Base-by-base conservation (phyloP, 177 flowering plant genomes). In the Vitis hybrid region DNA sequence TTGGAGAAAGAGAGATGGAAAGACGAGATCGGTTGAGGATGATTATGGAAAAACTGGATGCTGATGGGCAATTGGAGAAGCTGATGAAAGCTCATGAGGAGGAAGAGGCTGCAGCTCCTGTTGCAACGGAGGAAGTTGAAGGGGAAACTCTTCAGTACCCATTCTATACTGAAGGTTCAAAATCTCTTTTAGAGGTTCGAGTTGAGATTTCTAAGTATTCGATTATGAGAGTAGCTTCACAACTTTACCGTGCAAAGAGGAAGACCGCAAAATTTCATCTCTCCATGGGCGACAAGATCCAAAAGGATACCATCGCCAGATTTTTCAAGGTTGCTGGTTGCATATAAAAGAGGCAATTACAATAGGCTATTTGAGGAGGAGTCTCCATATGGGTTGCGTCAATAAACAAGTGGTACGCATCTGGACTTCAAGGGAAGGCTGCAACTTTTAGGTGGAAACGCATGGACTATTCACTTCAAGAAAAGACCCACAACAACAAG, bases 1-100 rank as follows among this genome's bases (percentile, higher is more conserved):
- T 94, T 70, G 97, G 97, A 11, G 98, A 93, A 79, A 75, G 94
- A 59, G 98, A 95, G 76, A 95, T 95, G 99, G 99, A 95, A 72
- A 81, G 99, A 56, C 78, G 99, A 50, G 99, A 91, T 35, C 82
- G 98, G 67, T 63, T 95, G 78, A 75, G 97, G 68, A 80, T 68
- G 81, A 82, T 93, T 24, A 90, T 93, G 98, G 98, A 84, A 52
- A 89, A 80, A 76, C 82, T 93, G 60, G 99, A 93, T 74, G 57
- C 85, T 2, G 97, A 89, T 55, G 97, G 98, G 55, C 94, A 95
- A 81, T 78, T 95, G 83, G 99, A 93, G 68, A 90, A 79, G 81
- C 77, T 95, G 70, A 80, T 95, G 91, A 93, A 83, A 80, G 98
- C 91, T 67, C 92, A 84, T 59, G 97, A 95, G 78, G 98, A 95